Conservation (phyloP, 345 rosid species). For the Pseudoturritis turrita region DNA sequence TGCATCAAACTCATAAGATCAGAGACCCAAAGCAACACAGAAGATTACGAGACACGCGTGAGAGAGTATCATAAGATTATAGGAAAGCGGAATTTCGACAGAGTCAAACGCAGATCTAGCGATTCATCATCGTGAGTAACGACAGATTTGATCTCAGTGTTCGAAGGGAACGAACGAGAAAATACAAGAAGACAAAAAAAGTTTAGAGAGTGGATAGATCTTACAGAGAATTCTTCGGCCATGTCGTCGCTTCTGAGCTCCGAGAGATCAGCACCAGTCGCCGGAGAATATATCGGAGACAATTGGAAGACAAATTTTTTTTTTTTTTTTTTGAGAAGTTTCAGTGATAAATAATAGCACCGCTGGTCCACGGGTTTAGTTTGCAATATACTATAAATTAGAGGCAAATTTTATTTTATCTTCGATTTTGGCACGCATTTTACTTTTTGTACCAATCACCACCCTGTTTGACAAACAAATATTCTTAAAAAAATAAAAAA, state of each 20-base stretch:
- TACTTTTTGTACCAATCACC: neutral
- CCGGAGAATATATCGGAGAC: slow-evolving; percentile 7
- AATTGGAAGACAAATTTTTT: neutral
- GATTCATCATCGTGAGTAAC: slow-evolving; percentile 9
- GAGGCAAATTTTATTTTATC: neutral
- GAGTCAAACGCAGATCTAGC: slow-evolving; percentile 24
- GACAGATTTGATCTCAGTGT: neutral
- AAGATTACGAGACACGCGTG: neutral
- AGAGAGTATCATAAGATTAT: neutral
- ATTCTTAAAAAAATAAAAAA: too few species aligned
- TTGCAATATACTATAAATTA: neutral
- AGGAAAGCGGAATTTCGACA: neutral
- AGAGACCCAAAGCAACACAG: neutral
- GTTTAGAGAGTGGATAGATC: neutral
- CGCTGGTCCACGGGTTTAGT: slow-evolving; percentile 10
- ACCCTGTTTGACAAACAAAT: neutral
- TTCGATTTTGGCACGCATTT: neutral
- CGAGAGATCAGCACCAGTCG: slow-evolving; percentile 11
- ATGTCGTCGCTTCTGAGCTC: slow-evolving; percentile 15
- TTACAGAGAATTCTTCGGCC: slow-evolving; percentile 34
- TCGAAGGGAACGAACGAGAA: neutral
- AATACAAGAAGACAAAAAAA: neutral
- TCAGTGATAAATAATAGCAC: neutral
- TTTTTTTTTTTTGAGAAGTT: neutral
- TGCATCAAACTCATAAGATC: neutral